phyloP scores from a whole-genome alignment of 805 yeast genomes.

The Monosporozyma yasuniensis region DNA sequence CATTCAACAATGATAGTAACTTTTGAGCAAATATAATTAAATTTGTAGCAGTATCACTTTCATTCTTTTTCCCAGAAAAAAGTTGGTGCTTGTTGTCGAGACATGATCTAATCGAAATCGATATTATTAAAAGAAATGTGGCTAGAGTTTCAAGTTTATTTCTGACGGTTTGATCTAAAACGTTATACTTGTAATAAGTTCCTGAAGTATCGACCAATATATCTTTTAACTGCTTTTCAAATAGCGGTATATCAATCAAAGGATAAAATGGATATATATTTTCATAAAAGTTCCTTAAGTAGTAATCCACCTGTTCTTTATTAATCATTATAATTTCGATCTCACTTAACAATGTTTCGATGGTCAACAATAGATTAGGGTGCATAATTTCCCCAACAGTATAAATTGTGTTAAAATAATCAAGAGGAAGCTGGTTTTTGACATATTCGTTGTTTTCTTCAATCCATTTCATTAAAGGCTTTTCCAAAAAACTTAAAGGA shows the following conservation, averaged over 20 bases:
- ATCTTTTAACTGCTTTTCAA: conserved; percentile 6
- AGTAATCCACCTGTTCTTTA: conserved; percentile 5
- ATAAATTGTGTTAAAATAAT: conserved; percentile 10
- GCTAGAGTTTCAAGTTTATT: conserved; percentile 9
- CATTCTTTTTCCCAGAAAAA: conserved; percentile 1
- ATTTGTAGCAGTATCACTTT: conserved; percentile 7
- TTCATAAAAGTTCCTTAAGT: conserved; percentile 12
- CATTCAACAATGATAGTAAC: conserved; percentile 10
- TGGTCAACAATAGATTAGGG: conserved; percentile 4
- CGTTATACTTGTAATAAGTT: conserved; percentile 5
- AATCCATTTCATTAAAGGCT: conserved; percentile 12
- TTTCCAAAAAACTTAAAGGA: conserved; percentile 13
- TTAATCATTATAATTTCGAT: conserved; percentile 9
- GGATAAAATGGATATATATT: conserved; percentile 20
- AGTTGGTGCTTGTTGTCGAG: not conserved
- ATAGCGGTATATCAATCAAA: conserved; percentile 12
- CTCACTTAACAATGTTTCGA: conserved; percentile 8
- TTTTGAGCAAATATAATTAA: conserved; percentile 7
- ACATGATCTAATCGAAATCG: conserved; percentile 6
- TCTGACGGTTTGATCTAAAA: conserved; percentile 7
- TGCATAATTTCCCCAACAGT: conserved; percentile 11
- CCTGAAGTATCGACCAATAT: conserved; percentile 3
- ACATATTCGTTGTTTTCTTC: conserved; percentile 5
- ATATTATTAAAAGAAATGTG: conserved; percentile 6
- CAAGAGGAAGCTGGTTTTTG: conserved; percentile 8